Evolutionary conservation across 1,139 yeast species (phyloP).

Genomic region (Candida sanyaensis): DNA sequence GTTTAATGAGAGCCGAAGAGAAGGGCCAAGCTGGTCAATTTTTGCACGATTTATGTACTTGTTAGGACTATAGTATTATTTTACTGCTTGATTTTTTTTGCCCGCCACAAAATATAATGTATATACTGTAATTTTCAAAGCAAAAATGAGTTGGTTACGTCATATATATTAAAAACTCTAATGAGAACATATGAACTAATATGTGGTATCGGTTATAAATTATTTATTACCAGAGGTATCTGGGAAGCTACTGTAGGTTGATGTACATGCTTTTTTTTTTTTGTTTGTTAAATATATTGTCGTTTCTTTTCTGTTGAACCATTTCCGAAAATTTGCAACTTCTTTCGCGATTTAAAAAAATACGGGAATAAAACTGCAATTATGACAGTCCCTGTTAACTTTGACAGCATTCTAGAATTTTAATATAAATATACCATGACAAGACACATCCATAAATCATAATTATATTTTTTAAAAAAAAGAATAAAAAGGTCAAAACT

Average conservation of each 20-base stretch:
- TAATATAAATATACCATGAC: not conserved
- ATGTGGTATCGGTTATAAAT: too few relatives aligned
- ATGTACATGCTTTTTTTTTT: not conserved
- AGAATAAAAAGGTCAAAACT: too few relatives aligned
- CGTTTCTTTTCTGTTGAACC: too few relatives aligned
- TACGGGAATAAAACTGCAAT: not conserved
- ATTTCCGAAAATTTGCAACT: constrained; percentile 1
- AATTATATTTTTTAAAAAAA: too few relatives aligned
- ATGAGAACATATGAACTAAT: too few relatives aligned
- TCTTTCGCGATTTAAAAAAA: not conserved
- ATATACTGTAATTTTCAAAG: too few relatives aligned
- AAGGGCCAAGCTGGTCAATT: constrained; percentile 41
- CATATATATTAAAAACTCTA: too few relatives aligned
- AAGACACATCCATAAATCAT: not conserved
- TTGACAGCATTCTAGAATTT: not conserved
- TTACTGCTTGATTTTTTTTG: too few relatives aligned
- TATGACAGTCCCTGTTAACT: not conserved
- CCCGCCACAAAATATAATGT: too few relatives aligned
- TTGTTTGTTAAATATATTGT: too few relatives aligned
- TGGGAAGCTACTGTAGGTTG: not conserved
- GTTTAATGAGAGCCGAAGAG: constrained; percentile 77
- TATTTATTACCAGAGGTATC: too few relatives aligned
- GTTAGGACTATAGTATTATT: constrained; percentile 13
- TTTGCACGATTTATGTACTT: constrained; percentile 31
- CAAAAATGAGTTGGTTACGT: too few relatives aligned